phyloP scores from a whole-genome alignment of 208 protist species.

The Wallacemonas sp. region DNA sequence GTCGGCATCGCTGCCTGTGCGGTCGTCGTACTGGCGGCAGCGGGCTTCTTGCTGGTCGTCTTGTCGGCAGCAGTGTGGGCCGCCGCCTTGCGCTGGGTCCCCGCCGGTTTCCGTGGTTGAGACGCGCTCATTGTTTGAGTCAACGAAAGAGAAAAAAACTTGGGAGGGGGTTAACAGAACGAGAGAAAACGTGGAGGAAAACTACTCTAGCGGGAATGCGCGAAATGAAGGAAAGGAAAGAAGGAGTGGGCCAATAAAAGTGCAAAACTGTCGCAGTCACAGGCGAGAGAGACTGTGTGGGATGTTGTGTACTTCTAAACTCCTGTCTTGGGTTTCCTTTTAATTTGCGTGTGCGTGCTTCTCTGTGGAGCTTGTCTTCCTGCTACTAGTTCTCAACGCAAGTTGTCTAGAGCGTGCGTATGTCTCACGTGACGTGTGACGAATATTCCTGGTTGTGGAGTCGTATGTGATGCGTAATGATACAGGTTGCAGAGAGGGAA shows the following conservation, averaged over 20 bases:
- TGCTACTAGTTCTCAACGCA: too few relatives aligned
- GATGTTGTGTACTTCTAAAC: slow-evolving; percentile 4
- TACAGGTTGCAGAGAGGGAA: too few relatives aligned
- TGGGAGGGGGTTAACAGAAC: too few relatives aligned
- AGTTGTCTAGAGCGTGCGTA: too few relatives aligned
- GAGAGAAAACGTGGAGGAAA: slow-evolving; percentile 5
- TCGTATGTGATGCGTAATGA: too few relatives aligned
- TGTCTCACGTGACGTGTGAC: too few relatives aligned
- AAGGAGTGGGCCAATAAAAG: slow-evolving; percentile 7
- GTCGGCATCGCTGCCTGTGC: slow-evolving; percentile 12
- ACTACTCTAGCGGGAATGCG: background rate
- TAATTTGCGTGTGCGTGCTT: too few relatives aligned
- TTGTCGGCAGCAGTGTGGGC: background rate
- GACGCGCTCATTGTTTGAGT: background rate
- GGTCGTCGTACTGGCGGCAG: background rate
- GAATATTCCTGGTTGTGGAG: too few relatives aligned
- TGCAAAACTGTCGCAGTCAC: background rate
- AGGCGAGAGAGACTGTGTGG: background rate
- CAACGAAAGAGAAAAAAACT: slow-evolving; percentile 2
- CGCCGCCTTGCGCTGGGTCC: background rate
- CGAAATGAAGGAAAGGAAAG: slow-evolving; percentile 9
- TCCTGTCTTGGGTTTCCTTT: too few relatives aligned
- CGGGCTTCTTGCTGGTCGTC: background rate
- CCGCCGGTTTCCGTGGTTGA: slow-evolving; percentile 5
- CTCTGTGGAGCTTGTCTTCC: too few relatives aligned